Conservation (phyloP, 345 rosid species). For the Hypericum androsaemum region DNA sequence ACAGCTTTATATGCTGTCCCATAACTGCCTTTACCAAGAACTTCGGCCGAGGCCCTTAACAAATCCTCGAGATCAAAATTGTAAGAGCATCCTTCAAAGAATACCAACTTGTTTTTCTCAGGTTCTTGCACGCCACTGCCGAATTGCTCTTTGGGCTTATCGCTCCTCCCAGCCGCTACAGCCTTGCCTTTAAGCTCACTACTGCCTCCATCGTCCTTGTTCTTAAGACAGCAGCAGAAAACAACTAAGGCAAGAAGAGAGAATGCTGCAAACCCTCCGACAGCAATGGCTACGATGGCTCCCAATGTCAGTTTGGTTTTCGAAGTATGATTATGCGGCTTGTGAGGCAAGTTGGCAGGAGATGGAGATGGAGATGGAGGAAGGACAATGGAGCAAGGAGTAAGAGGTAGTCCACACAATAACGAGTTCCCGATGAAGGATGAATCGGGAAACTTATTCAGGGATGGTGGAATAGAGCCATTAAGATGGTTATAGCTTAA, state of each 20-base stretch:
- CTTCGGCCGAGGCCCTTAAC: constrained; percentile 9
- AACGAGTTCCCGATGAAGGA: constrained; percentile 7
- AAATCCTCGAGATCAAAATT: constrained; percentile 10
- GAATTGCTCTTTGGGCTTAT: constrained; percentile 6
- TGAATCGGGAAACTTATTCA: constrained; percentile 1
- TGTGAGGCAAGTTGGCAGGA: constrained; percentile 32
- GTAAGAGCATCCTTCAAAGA: constrained; percentile 10
- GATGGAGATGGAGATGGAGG: constrained; percentile 29
- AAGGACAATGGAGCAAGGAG: constrained; percentile 1
- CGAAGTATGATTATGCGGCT: constrained; percentile 32
- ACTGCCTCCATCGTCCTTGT: constrained; percentile 29
- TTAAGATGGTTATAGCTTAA: constrained; percentile 7
- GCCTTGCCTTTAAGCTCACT: constrained; percentile 5
- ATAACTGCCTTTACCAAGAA: constrained; percentile 8
- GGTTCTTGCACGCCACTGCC: constrained; percentile 8
- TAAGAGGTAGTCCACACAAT: constrained; percentile 7
- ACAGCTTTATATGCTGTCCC: constrained; percentile 10
- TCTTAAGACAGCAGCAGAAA: constrained; percentile 53
- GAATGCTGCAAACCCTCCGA: constrained; percentile 44
- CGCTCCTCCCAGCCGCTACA: constrained; percentile 4
- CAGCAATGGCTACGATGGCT: constrained; percentile 51
- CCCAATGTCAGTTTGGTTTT: constrained; percentile 44
- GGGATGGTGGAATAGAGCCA: constrained; percentile 6
- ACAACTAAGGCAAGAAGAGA: constrained; percentile 35
- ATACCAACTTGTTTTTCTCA: constrained; percentile 8